A percentile compares a stretch with the other conserved stretches of the same genome.
These are phyloP conservation scores for Skeletonema costatum DNA, from an alignment of 108 stramenopile species.

Conservation along the genomic window DNA sequence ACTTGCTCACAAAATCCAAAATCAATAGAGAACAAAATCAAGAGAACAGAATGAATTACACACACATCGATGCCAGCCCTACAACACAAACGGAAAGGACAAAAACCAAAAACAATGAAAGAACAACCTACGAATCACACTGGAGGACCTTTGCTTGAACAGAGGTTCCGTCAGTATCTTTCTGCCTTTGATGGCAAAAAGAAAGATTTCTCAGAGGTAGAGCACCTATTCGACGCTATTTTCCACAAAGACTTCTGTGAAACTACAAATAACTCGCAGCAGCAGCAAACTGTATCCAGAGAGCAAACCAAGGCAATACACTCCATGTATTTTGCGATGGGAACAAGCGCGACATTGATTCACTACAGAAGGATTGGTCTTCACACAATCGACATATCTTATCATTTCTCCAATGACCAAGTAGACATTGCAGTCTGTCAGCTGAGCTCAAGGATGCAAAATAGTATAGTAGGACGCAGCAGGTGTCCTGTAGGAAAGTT, in stretches of 20 bases:
- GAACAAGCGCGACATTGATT: background rate
- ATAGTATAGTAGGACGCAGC: background rate
- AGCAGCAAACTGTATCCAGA: background rate
- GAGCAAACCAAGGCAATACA: background rate
- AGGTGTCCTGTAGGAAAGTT: background rate
- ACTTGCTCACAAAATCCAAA: no score
- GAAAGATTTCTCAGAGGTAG: background rate
- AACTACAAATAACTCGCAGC: background rate
- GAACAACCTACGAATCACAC: no score
- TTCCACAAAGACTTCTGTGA: background rate
- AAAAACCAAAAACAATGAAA: no score
- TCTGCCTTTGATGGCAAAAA: slow-evolving; percentile 5
- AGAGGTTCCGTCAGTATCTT: background rate
- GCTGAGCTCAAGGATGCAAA: background rate
- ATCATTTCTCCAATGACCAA: background rate
- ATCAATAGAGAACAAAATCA: no score
- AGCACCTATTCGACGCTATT: slow-evolving; percentile 1
- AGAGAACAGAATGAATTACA: no score
- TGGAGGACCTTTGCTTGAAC: background rate
- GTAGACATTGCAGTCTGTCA: background rate
- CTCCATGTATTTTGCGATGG: background rate
- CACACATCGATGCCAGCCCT: no score
- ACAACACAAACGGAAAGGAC: no score
- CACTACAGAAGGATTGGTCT: slow-evolving; percentile 2
- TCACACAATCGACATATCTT: background rate